Percentiles rank a stretch among this genome's conserved stretches.
Evolutionary conservation across 1,284 basidiomycete genomes (phyloP).

Genomic region (Polyporus tsugae): DNA sequence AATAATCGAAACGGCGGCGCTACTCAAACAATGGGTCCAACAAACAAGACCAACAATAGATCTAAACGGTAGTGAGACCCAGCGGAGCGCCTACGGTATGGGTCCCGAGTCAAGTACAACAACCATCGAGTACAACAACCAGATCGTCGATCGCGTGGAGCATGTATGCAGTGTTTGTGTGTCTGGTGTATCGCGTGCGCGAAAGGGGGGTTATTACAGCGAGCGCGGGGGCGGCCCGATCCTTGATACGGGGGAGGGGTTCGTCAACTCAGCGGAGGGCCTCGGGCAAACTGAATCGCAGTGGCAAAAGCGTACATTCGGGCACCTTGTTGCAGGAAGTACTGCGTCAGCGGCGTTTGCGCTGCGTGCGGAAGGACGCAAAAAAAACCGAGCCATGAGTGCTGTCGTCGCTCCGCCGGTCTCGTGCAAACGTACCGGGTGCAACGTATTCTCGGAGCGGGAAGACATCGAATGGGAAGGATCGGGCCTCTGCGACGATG

Average conservation of each 20-base stretch:
- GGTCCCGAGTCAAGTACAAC: conserved; percentile 22
- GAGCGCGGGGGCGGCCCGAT: conserved; percentile 29
- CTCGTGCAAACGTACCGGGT: conserved; percentile 62
- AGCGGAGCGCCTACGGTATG: conserved; percentile 19
- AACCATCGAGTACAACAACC: conserved; percentile 10
- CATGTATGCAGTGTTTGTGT: conserved; percentile 8
- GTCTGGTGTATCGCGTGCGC: conserved; percentile 10
- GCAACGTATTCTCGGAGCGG: conserved; percentile 78
- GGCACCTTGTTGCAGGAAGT: conserved; percentile 81
- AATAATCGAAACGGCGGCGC: conserved; percentile 11
- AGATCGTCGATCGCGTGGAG: conserved; percentile 14
- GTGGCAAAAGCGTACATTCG: conserved; percentile 69
- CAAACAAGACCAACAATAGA: conserved; percentile 22
- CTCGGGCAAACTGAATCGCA: conserved; percentile 36
- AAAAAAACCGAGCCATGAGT: conserved; percentile 7
- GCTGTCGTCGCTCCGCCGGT: not conserved
- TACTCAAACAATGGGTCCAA: conserved; percentile 10
- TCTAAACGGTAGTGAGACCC: conserved; percentile 5
- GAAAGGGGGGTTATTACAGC: conserved; percentile 16
- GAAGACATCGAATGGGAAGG: conserved; percentile 81
- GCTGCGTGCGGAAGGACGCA: conserved; percentile 46
- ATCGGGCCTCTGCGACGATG: conserved; percentile 72
- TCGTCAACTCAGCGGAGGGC: conserved; percentile 33
- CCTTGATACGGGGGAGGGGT: conserved; percentile 25
- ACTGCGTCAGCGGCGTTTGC: conserved; percentile 67